Evolutionary conservation across 2,329 filamentous ascomycete species (phyloP).

Genomic region (Sclerotinia trifoliorum): DNA sequence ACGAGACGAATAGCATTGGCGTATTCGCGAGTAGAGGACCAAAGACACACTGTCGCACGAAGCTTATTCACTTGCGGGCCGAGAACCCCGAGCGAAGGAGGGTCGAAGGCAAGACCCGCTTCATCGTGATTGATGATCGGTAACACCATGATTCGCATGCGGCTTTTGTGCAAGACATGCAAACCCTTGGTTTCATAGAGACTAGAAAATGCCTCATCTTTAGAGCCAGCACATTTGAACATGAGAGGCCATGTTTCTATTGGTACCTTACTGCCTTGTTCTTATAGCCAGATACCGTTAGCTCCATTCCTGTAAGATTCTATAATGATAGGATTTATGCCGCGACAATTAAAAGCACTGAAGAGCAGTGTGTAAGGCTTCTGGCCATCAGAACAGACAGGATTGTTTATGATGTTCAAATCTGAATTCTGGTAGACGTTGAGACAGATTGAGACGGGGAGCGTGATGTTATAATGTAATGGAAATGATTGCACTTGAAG

Average conservation of each 20-base stretch:
- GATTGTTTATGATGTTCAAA: background rate
- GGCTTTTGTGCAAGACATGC: background rate
- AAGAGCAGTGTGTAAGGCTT: background rate
- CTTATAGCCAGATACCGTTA: background rate
- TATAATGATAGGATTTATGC: background rate
- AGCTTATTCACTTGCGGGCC: constrained; percentile 1
- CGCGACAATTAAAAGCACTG: background rate
- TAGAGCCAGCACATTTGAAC: background rate
- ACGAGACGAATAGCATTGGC: background rate
- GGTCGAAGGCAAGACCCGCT: background rate
- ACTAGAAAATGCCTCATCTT: background rate
- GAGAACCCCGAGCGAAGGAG: background rate
- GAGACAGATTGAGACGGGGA: background rate
- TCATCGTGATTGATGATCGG: background rate
- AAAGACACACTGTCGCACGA: background rate
- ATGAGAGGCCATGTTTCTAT: background rate
- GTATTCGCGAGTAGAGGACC: background rate
- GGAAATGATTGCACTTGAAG: background rate
- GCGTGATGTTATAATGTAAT: background rate
- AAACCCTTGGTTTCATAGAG: background rate
- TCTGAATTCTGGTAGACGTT: background rate
- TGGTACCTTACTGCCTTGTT: background rate
- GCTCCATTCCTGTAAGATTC: background rate
- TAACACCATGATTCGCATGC: background rate
- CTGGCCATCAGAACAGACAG: background rate